Conservation (phyloP, 78 protist species). For the Creolimax fragrantissima region DNA sequence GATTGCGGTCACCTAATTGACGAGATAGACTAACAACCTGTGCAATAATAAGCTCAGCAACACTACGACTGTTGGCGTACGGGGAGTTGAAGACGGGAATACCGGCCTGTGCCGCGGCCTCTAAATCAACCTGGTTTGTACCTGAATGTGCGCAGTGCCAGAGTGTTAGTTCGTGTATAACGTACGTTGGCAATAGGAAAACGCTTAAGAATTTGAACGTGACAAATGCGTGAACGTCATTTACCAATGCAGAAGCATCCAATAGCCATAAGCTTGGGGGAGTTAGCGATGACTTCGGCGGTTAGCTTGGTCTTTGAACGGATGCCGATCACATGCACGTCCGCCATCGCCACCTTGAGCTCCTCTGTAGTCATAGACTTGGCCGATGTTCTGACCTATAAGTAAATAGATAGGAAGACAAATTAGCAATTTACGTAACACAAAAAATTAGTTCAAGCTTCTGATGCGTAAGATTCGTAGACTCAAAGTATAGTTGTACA, state of each 20-base stretch:
- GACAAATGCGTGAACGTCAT: no score
- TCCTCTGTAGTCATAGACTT: constrained; percentile 51
- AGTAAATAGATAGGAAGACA: no score
- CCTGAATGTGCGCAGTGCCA: constrained; percentile 54
- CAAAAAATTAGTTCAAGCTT: no score
- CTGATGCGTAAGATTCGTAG: no score
- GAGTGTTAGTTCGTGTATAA: no score
- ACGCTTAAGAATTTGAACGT: no score
- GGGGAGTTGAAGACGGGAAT: constrained; percentile 84
- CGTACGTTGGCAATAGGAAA: no score
- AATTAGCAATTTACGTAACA: no score
- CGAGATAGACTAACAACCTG: constrained; percentile 77
- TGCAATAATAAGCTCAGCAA: constrained; percentile 74
- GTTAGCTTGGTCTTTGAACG: constrained; percentile 69
- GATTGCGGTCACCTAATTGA: constrained; percentile 55
- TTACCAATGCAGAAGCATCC: constrained; percentile 85
- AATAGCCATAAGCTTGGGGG: constrained; percentile 56
- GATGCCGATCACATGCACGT: constrained; percentile 70
- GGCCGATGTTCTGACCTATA: constrained; percentile 45
- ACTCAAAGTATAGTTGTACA: no score
- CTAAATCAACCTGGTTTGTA: constrained; percentile 77
- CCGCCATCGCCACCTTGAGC: constrained; percentile 54
- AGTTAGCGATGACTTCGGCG: constrained; percentile 45
- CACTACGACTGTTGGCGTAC: constrained; percentile 68
- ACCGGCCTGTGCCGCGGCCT: constrained; percentile 32